Percentiles rank a stretch among this genome's conserved stretches.
These are phyloP conservation scores for Canna indica DNA, from an alignment of 176 grass and related monocot genomes.

Conservation along the genomic window DNA sequence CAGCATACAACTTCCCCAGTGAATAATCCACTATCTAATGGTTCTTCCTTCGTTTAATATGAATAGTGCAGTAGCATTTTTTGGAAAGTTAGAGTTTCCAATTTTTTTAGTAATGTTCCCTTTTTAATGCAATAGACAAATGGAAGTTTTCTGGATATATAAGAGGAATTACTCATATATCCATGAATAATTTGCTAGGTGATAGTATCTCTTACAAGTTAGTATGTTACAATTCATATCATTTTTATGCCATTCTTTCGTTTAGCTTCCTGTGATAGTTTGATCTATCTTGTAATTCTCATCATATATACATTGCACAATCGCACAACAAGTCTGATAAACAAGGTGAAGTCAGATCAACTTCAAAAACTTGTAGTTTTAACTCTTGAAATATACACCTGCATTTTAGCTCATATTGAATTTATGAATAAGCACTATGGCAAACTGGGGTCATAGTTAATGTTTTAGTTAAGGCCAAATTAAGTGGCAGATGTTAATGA, in stretches of 20 bases:
- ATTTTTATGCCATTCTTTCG: not conserved
- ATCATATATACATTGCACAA: not conserved
- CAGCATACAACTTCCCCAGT: not conserved
- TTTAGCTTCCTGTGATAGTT: not conserved
- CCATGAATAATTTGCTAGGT: too few relatives aligned
- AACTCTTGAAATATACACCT: not conserved
- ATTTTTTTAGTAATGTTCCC: too few relatives aligned
- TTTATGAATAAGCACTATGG: not conserved
- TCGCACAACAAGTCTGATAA: not conserved
- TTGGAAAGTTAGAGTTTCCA: too few relatives aligned
- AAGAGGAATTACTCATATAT: too few relatives aligned
- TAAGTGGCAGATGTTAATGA: not conserved
- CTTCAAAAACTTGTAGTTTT: not conserved
- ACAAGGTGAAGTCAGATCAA: not conserved
- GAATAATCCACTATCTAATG: not conserved
- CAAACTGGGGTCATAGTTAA: not conserved
- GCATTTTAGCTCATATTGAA: not conserved
- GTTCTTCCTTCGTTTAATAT: too few relatives aligned
- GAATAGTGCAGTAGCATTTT: too few relatives aligned
- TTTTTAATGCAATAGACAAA: too few relatives aligned
- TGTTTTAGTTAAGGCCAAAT: not conserved
- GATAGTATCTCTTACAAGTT: too few relatives aligned
- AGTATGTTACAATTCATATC: not conserved
- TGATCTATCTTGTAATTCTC: too few relatives aligned
- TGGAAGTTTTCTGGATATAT: too few relatives aligned